These are phyloP conservation scores for Flaveria ramosissima DNA, from an alignment of 129 eudicot species.

Conservation along the genomic window DNA sequence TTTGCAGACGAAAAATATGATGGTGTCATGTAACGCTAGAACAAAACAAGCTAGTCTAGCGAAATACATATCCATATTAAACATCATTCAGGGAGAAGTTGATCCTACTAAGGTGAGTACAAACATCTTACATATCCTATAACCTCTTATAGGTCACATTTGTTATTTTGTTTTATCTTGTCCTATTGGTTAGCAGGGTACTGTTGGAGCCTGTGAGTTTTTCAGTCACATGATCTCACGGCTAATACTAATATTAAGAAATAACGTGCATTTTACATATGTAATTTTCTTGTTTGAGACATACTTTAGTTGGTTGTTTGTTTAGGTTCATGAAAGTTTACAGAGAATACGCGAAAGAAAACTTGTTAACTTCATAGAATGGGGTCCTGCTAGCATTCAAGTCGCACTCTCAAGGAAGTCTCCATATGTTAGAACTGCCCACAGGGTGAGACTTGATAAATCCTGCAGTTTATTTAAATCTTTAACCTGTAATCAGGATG, in stretches of 20 bases:
- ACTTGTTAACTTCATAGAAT: conserved; percentile 86
- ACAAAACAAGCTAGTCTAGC: conserved; percentile 88
- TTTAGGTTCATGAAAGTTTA: conserved; percentile 87
- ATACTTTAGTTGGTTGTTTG: not conserved
- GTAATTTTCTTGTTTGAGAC: not conserved
- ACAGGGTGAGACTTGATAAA: conserved; percentile 53
- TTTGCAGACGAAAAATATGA: conserved; percentile 83
- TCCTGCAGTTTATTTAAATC: not conserved
- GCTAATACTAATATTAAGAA: not conserved
- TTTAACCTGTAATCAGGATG: not conserved
- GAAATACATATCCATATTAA: conserved; percentile 85
- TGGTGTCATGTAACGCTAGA: conserved; percentile 89
- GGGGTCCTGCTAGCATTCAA: conserved; percentile 98
- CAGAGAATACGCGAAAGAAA: conserved; percentile 93
- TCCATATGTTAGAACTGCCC: conserved; percentile 87
- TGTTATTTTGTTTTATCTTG: not conserved
- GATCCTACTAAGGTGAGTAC: conserved; percentile 85
- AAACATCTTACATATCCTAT: not conserved
- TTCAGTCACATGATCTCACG: not conserved
- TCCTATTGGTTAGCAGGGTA: not conserved
- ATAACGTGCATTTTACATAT: not conserved
- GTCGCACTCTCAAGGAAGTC: conserved; percentile 94
- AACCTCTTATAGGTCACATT: not conserved
- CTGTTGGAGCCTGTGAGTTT: not conserved
- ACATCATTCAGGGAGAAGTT: conserved; percentile 94